Evolutionary conservation across 495 filamentous ascomycete species (phyloP).

Genomic region (Xylaria castorea): DNA sequence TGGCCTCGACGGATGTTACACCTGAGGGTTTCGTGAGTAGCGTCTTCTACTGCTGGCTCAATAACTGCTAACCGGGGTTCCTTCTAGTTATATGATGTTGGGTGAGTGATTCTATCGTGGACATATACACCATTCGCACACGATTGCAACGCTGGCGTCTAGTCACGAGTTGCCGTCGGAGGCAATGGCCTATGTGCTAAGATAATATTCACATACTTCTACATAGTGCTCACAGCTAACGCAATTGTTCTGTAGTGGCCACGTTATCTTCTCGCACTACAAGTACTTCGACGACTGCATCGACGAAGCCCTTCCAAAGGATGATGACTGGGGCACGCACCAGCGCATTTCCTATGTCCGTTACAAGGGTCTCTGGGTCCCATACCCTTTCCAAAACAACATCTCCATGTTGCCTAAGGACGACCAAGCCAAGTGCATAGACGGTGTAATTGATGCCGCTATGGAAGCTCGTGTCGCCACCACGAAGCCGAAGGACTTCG

Average conservation of each 20-base stretch:
- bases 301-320: constrained; percentile 91
- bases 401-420: constrained; percentile 98
- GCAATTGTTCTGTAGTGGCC: constrained; percentile 56
- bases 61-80: constrained; percentile 33
- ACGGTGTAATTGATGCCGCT: constrained; percentile 96
- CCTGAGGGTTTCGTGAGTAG: constrained; percentile 94
- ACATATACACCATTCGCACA: neutral
- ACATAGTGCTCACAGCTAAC: constrained; percentile 1
- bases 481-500: constrained; percentile 93
- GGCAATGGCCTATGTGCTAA: neutral
- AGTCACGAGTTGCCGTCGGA: neutral
- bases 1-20: constrained; percentile 95
- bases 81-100: constrained; percentile 93
- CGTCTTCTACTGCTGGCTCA: constrained; percentile 1
- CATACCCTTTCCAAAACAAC: constrained; percentile 99
- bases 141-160: neutral
- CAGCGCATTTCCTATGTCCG: constrained; percentile 99
- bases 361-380: constrained; percentile 94
- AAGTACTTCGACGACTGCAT: constrained; percentile 99
- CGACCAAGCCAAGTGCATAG: constrained; percentile 93
- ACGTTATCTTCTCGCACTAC: constrained; percentile 99
- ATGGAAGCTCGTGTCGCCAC: constrained; percentile 82
- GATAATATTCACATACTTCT: neutral
- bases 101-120: constrained; percentile 40
- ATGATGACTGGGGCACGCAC: constrained; percentile 95